Conservation (phyloP, 1,284 basidiomycete species). For the Apiotrichum veenhuisii region DNA sequence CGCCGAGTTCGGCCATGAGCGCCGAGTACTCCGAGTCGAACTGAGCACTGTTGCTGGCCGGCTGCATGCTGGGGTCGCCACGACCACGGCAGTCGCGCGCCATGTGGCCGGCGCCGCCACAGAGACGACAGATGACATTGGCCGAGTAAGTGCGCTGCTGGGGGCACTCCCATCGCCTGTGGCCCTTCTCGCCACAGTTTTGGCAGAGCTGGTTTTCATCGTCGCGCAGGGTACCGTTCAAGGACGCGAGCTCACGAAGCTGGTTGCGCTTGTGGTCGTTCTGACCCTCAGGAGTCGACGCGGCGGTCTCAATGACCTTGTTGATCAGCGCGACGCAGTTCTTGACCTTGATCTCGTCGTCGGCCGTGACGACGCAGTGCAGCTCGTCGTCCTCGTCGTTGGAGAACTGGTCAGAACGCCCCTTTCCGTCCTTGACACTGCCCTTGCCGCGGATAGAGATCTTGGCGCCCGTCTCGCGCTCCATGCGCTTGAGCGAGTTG, state of each 20-base stretch:
- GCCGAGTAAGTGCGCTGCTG: slow-evolving; percentile 95
- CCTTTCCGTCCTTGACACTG: slow-evolving; percentile 97
- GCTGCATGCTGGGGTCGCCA: slow-evolving; percentile 49
- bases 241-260: slow-evolving; percentile 91
- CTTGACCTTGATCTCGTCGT: slow-evolving; percentile 85
- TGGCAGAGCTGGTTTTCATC: slow-evolving; percentile 99
- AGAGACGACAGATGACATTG: slow-evolving; percentile 94
- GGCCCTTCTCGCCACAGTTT: slow-evolving; percentile 80
- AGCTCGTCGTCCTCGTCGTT: slow-evolving; percentile 98
- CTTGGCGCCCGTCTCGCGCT: slow-evolving; percentile 94
- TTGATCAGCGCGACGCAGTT: slow-evolving; percentile 93
- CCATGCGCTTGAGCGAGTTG: slow-evolving; percentile 99
- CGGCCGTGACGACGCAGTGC: slow-evolving; percentile 94
- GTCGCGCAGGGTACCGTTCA: slow-evolving; percentile 98
- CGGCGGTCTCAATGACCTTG: slow-evolving; percentile 96
- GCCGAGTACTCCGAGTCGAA: slow-evolving; percentile 98
- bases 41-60: slow-evolving; percentile 45
- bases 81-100: slow-evolving; percentile 83
- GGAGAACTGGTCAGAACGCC: slow-evolving; percentile 82
- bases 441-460: slow-evolving; percentile 98
- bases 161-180: slow-evolving; percentile 95
- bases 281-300: slow-evolving; percentile 96
- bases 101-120: slow-evolving; percentile 92
- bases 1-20: slow-evolving; percentile 96
- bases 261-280: slow-evolving; percentile 99